Conservation (phyloP, 2,329 filamentous ascomycete species). For the Pseudogymnoascus sp. region DNA sequence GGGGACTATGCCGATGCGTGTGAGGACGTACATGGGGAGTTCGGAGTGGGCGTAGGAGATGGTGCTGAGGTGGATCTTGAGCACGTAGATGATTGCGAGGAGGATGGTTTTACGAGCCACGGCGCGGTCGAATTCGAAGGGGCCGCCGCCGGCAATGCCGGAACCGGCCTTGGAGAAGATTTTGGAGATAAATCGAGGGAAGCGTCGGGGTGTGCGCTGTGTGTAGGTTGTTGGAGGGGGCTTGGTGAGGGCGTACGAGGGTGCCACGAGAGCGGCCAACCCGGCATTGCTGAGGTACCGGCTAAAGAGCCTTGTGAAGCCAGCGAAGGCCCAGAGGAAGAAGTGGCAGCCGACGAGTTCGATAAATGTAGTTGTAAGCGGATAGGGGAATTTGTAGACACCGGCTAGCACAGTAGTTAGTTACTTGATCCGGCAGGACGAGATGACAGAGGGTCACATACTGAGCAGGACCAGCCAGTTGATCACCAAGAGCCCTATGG, state of each 20-base stretch:
- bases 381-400: slow-evolving; percentile 43
- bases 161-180: slow-evolving; percentile 29
- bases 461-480: slow-evolving; percentile 42
- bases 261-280: slow-evolving; percentile 35
- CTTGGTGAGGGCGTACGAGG: slow-evolving; percentile 25
- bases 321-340: slow-evolving; percentile 37
- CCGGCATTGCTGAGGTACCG: slow-evolving; percentile 30
- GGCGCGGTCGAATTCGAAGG: slow-evolving; percentile 42
- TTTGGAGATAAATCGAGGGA: slow-evolving; percentile 21
- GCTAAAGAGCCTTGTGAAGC: slow-evolving; percentile 37
- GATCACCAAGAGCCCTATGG: slow-evolving; percentile 39
- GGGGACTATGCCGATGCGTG: slow-evolving; percentile 42
- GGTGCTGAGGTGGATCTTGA: slow-evolving; percentile 43
- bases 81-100: slow-evolving; percentile 39
- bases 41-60: slow-evolving; percentile 45
- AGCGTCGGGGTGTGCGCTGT: slow-evolving; percentile 20
- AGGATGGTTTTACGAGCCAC: slow-evolving; percentile 40
- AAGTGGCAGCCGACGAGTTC: slow-evolving; percentile 42
- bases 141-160: slow-evolving; percentile 43
- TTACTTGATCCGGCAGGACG: neutral
- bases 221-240: slow-evolving; percentile 28
- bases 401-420: slow-evolving; percentile 29
- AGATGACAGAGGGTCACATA: slow-evolving; percentile 20
- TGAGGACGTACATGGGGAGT: slow-evolving; percentile 42
- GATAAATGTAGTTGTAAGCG: slow-evolving; percentile 40